Conservation (phyloP, 2,329 filamentous ascomycete genomes). For the Septoria linicola region DNA sequence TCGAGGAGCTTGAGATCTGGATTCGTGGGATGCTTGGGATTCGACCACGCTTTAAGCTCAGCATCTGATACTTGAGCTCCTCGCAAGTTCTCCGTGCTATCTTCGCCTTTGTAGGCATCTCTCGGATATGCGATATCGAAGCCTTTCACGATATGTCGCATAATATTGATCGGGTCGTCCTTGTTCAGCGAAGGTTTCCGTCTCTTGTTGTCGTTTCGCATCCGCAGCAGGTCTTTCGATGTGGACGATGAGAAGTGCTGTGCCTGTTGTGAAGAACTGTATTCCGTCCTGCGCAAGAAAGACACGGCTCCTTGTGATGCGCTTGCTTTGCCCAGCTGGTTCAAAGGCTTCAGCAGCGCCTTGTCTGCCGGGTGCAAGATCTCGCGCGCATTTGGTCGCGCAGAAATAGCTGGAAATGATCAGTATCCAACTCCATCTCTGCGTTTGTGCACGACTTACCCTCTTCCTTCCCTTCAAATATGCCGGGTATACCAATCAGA, state of each 20-base stretch:
- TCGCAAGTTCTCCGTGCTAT: conserved; percentile 56
- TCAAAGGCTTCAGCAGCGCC: conserved; percentile 76
- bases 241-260: conserved; percentile 54
- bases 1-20: conserved; percentile 58
- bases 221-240: conserved; percentile 51
- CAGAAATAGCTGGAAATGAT: conserved; percentile 51
- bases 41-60: conserved; percentile 59
- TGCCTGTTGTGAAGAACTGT: conserved; percentile 65
- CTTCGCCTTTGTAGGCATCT: conserved; percentile 65
- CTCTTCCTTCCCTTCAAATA: conserved; percentile 93
- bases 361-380: conserved; percentile 80
- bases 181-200: conserved; percentile 43
- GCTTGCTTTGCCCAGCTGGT: conserved; percentile 80
- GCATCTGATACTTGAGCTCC: conserved; percentile 54
- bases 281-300: conserved; percentile 93
- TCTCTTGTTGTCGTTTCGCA: conserved; percentile 43
- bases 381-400: conserved; percentile 64
- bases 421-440: conserved; percentile 6
- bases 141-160: conserved; percentile 61
- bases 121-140: conserved; percentile 65
- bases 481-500: conserved; percentile 87
- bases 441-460: conserved; percentile 55
- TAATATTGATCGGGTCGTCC: conserved; percentile 61
- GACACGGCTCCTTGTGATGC: conserved; percentile 75
- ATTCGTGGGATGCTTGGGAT: conserved; percentile 60